These are phyloP conservation scores for Aspergillus fijiensis DNA, from an alignment of 2,329 filamentous ascomycete species.

Conservation along the genomic window DNA sequence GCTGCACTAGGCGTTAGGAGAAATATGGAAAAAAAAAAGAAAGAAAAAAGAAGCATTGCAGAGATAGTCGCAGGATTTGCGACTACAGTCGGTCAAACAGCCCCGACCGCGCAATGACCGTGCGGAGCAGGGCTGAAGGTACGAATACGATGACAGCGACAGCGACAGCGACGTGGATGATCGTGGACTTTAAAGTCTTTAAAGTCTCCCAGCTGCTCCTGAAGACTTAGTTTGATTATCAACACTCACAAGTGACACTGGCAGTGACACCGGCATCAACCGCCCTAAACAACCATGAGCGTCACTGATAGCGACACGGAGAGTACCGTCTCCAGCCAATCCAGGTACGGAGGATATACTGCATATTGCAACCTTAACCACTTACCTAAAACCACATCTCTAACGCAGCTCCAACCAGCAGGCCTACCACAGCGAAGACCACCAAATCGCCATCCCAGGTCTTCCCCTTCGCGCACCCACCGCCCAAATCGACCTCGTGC, in stretches of 20 bases:
- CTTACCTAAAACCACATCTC: neutral
- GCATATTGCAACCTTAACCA: neutral
- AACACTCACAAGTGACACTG: neutral
- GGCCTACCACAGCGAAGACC: neutral
- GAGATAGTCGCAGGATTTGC: neutral
- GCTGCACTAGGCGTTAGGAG: too few species aligned
- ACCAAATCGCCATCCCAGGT: constrained; percentile 18
- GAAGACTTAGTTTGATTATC: neutral
- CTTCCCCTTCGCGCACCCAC: constrained; percentile 33
- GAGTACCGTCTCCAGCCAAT: neutral
- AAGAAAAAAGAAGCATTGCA: neutral
- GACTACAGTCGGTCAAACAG: neutral
- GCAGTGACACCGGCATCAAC: too few species aligned
- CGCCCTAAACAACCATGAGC: neutral
- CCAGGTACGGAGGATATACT: neutral
- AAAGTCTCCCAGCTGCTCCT: neutral
- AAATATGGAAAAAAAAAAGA: neutral
- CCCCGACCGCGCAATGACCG: neutral
- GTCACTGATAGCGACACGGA: constrained; percentile 1
- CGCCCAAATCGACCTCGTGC: constrained; percentile 26
- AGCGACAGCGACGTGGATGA: neutral
- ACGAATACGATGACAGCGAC: constrained; percentile 4
- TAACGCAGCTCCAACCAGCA: neutral
- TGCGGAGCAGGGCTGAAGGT: neutral
- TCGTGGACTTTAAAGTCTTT: neutral